These are phyloP conservation scores for Mortierella sp. DNA, from an alignment of 371 early-diverging fungal genomes.

Conservation along the genomic window DNA sequence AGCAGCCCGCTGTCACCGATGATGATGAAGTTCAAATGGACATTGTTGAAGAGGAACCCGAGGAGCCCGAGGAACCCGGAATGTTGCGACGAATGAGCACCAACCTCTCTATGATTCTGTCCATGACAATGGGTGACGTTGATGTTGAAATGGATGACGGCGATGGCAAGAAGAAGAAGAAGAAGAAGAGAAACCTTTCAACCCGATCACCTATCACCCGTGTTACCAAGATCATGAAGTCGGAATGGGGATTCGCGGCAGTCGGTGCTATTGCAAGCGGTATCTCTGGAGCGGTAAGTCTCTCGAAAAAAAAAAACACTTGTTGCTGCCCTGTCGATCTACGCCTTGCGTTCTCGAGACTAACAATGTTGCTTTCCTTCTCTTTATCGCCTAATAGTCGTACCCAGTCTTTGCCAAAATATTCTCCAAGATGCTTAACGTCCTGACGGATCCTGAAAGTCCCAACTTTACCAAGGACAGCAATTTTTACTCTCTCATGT, in stretches of 20 bases:
- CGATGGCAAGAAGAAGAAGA: slow-evolving; percentile 12
- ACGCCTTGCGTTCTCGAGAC: background rate
- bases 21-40: too few relatives aligned
- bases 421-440: slow-evolving; percentile 63
- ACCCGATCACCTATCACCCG: slow-evolving; percentile 17
- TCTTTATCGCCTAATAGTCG: slow-evolving; percentile 3
- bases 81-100: background rate
- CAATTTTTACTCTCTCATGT: slow-evolving; percentile 82
- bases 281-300: slow-evolving; percentile 33
- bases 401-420: slow-evolving; percentile 64
- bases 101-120: slow-evolving; percentile 3
- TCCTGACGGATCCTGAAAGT: slow-evolving; percentile 48
- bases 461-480: slow-evolving; percentile 59
- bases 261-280: slow-evolving; percentile 38
- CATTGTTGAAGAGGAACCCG: too few relatives aligned
- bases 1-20: too few relatives aligned
- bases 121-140: slow-evolving; percentile 9
- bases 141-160: slow-evolving; percentile 2
- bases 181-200: slow-evolving; percentile 14
- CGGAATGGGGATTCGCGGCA: slow-evolving; percentile 25
- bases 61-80: too few relatives aligned
- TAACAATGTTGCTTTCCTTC: background rate
- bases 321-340: too few relatives aligned
- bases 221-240: slow-evolving; percentile 39
- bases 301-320: too few relatives aligned